Base-by-base conservation (phyloP, 169 alveolate species). In the Plasmodium vivax region DNA sequence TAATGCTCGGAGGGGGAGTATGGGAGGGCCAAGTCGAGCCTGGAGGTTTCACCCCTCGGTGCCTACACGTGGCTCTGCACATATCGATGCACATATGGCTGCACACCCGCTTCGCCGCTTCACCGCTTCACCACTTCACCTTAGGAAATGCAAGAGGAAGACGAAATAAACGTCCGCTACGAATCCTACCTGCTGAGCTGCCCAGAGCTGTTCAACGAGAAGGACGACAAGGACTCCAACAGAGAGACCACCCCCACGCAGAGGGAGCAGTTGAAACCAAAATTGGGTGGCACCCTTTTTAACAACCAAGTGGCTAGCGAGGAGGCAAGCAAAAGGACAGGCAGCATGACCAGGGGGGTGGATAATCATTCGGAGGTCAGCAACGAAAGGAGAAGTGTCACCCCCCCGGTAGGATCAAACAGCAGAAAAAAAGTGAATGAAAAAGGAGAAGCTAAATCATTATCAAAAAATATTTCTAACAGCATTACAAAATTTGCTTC, bases 81-180 rank as follows among this genome's bases (percentile, higher is more conserved):
- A 47, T 27, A 8, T 14, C 72, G n/a, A 2, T 71, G 32, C 47
- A 84, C 74, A 32, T 83, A 30, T 58, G 9, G 45, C 9, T 47
- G n/a, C 58, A 9, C 54, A 7, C 16, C 16, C 45, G 45, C 45
- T 38, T 45, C 54, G 1, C 0, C 16, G 54, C 54, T 0, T 0
- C 54, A 10, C 5, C 41, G 27, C 9, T 5, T 30, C 23, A 1
- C 0, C 41, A 10, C 41, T 41, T 58, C 27, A 23, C 38, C 9
- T 9, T 27, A 85, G 93, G 93, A 85, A 85, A 85, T 74, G 51
- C 87, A 85, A 54, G 93, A 84, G 34, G 92, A 85, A 19, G 87
- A 85, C 5, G 85, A 85, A 43, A 7, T 85, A 32, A 75, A 23
- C 80, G 54, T 85, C n/a, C 41, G 93, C n/a, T 56, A 75, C 62